Evolutionary conservation across 106 monocot genomes (phyloP).

Genomic region (Phalaenopsis equestris): DNA sequence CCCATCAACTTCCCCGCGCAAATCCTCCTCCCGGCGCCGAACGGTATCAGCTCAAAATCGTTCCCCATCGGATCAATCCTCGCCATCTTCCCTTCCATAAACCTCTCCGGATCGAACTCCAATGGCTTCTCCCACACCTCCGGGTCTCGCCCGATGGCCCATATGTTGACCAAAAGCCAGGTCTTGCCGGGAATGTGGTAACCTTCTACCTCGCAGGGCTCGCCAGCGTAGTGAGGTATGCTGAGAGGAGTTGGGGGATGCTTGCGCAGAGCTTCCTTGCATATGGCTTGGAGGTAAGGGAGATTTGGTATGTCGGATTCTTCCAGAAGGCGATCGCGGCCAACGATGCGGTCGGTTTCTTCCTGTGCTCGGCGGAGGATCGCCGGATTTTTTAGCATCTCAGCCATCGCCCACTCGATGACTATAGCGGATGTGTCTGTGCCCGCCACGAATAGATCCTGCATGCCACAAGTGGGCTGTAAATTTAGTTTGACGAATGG

Average conservation of each 20-base stretch:
- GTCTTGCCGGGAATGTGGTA: conserved; percentile 23
- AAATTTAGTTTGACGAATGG: too few relatives aligned
- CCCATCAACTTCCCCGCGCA: conserved; percentile 11
- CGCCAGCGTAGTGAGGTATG: conserved; percentile 19
- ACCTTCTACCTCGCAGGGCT: conserved; percentile 19
- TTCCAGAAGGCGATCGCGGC: conserved; percentile 6
- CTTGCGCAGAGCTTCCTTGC: conserved; percentile 29
- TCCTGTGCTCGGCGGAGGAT: conserved; percentile 3
- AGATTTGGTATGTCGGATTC: conserved; percentile 33
- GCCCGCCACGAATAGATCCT: conserved; percentile 18
- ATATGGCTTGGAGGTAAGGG: conserved; percentile 23
- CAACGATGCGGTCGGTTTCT: conserved; percentile 14
- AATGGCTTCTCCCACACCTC: conserved; percentile 27
- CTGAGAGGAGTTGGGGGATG: conserved; percentile 36
- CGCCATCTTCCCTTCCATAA: conserved; percentile 6
- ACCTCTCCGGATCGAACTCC: conserved; percentile 35
- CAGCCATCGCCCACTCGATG: conserved; percentile 22
- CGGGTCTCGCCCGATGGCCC: conserved; percentile 33
- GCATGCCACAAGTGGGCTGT: neutral
- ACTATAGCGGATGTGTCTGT: conserved; percentile 11
- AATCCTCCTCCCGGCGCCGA: conserved; percentile 16
- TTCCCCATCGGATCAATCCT: neutral
- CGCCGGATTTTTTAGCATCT: conserved; percentile 12
- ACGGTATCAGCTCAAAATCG: conserved; percentile 16
- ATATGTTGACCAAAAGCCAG: conserved; percentile 26